phyloP scores from a whole-genome alignment of 257 asterid genomes.

The Apocynum venetum region DNA sequence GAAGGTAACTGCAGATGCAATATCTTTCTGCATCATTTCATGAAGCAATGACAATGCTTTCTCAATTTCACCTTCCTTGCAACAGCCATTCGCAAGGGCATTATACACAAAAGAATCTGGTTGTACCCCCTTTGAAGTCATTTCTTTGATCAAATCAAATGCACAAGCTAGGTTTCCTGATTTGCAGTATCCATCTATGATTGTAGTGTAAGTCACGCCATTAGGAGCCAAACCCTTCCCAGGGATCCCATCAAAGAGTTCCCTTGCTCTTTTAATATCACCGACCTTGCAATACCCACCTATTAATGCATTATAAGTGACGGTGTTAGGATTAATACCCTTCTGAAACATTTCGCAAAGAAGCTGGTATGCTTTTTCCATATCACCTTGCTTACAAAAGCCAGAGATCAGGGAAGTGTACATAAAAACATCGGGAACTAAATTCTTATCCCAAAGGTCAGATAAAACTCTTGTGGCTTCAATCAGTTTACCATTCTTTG shows the following conservation, averaged over 20 bases:
- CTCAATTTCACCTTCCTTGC: slow-evolving; percentile 63
- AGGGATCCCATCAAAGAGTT: slow-evolving; percentile 54
- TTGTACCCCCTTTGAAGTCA: slow-evolving; percentile 48
- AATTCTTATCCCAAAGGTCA: slow-evolving; percentile 49
- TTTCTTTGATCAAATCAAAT: slow-evolving; percentile 55
- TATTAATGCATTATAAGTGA: slow-evolving; percentile 74
- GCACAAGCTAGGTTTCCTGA: slow-evolving; percentile 55
- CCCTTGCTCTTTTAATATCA: slow-evolving; percentile 53
- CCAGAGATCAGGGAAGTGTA: slow-evolving; percentile 79
- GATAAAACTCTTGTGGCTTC: slow-evolving; percentile 69
- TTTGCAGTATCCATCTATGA: slow-evolving; percentile 81
- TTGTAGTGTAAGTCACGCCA: slow-evolving; percentile 67
- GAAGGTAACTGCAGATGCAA: slow-evolving; percentile 59
- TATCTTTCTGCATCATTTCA: slow-evolving; percentile 48
- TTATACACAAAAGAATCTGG: slow-evolving; percentile 68
- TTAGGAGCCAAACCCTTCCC: slow-evolving; percentile 53
- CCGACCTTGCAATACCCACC: slow-evolving; percentile 70
- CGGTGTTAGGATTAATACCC: slow-evolving; percentile 65
- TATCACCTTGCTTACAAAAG: slow-evolving; percentile 63
- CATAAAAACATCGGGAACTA: slow-evolving; percentile 63
- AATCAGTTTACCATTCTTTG: slow-evolving; percentile 56
- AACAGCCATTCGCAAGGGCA: slow-evolving; percentile 73
- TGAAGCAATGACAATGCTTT: slow-evolving; percentile 54
- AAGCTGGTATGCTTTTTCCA: slow-evolving; percentile 59
- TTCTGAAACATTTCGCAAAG: slow-evolving; percentile 60